Conservation (phyloP, 257 asterid species). For the Salvia splendens region DNA sequence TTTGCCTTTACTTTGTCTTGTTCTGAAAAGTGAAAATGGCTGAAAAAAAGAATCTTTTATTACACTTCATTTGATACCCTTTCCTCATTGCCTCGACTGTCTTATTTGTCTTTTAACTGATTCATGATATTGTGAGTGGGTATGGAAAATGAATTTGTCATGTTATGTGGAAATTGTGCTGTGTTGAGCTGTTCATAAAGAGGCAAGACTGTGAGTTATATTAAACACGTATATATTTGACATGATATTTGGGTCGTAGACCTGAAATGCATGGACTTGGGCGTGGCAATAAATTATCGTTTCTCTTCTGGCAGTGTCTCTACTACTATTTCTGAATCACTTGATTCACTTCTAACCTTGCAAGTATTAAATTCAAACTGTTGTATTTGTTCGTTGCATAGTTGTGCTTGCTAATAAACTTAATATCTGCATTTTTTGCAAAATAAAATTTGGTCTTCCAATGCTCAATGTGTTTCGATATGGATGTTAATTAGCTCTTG, state of each 20-base stretch:
- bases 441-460: constrained; percentile 2
- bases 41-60: background rate
- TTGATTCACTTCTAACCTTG: no score
- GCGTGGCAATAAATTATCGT: no score
- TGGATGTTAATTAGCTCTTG: background rate
- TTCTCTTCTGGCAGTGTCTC: no score
- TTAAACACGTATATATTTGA: no score
- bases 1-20: background rate
- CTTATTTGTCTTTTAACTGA: constrained; percentile 10
- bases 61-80: background rate
- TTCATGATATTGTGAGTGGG: constrained; percentile 9
- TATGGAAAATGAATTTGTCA: constrained; percentile 1
- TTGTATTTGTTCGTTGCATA: constrained; percentile 1
- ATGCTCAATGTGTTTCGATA: constrained; percentile 4
- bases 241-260: no score
- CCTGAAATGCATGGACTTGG: no score
- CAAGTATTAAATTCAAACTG: background rate
- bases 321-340: no score
- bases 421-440: background rate
- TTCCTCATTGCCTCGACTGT: background rate
- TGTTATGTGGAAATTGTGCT: background rate
- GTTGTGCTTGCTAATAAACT: background rate
- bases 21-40: background rate
- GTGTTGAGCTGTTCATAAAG: background rate
- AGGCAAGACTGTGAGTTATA: no score